These are phyloP conservation scores for Fusarium dlaminii DNA, from an alignment of 2,329 filamentous ascomycete species.

Conservation along the genomic window DNA sequence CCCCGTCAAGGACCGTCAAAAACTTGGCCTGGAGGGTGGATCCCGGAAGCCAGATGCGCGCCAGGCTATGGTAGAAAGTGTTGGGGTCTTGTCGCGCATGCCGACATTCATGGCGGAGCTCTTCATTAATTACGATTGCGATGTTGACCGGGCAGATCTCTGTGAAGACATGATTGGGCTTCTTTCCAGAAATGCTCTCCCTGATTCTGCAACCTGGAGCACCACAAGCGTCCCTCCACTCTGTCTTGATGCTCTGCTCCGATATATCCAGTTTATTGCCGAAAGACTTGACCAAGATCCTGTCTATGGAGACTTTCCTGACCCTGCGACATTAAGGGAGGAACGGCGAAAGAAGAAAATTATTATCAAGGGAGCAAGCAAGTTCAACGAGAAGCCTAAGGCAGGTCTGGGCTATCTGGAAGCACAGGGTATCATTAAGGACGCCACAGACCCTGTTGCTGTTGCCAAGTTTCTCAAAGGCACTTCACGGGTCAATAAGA, in stretches of 20 bases:
- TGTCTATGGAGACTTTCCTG: constrained; percentile 70
- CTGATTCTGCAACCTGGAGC: constrained; percentile 98
- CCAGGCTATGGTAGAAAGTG: constrained; percentile 98
- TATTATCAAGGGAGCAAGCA: constrained; percentile 86
- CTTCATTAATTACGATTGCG: constrained; percentile 98
- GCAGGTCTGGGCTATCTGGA: constrained; percentile 86
- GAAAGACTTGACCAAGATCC: constrained; percentile 82
- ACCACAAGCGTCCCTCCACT: constrained; percentile 97
- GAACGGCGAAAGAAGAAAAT: constrained; percentile 84
- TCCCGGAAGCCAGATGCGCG: constrained; percentile 92
- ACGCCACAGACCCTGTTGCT: constrained; percentile 76
- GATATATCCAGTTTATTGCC: constrained; percentile 91
- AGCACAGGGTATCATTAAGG: constrained; percentile 84
- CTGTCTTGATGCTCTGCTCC: constrained; percentile 89
- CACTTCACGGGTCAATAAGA: constrained; percentile 89
- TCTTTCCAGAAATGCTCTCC: constrained; percentile 91
- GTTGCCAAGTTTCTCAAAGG: constrained; percentile 89
- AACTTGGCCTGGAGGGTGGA: constrained; percentile 90
- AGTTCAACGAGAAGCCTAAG: constrained; percentile 96
- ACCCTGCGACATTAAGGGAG: constrained; percentile 70
- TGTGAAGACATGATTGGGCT: constrained; percentile 96
- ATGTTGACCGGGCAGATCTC: constrained; percentile 87
- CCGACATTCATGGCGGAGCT: constrained; percentile 94
- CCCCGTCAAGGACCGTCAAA: constrained; percentile 89
- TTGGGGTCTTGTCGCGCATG: constrained; percentile 90